These are phyloP conservation scores for Massarina eburnea DNA, from an alignment of 2,329 filamentous ascomycete genomes.

Conservation along the genomic window DNA sequence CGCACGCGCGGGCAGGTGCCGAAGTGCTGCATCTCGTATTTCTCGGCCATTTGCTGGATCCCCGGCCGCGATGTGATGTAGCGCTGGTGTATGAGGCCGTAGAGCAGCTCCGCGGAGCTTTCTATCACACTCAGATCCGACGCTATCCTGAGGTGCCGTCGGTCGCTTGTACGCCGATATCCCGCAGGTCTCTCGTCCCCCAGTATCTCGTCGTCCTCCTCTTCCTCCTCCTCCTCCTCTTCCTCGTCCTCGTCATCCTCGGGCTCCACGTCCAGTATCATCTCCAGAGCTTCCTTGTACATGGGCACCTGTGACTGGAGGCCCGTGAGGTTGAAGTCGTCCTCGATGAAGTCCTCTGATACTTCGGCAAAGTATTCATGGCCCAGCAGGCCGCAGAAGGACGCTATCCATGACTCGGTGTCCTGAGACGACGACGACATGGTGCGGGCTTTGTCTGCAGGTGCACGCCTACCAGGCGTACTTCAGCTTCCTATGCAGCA, in stretches of 20 bases:
- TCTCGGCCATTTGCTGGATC: slow-evolving; percentile 99
- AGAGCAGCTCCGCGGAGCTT: slow-evolving; percentile 95
- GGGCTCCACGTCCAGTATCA: slow-evolving; percentile 98
- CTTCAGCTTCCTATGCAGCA: not conserved
- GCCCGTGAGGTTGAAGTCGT: slow-evolving; percentile 98
- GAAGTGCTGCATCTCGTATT: slow-evolving; percentile 96
- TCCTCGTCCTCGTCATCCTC: slow-evolving; percentile 91
- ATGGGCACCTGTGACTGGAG: slow-evolving; percentile 93
- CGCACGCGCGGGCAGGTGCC: slow-evolving; percentile 92
- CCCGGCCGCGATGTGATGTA: slow-evolving; percentile 96
- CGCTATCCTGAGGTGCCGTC: slow-evolving; percentile 81
- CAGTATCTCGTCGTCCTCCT: slow-evolving; percentile 55
- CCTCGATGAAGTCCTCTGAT: slow-evolving; percentile 98
- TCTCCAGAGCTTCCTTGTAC: slow-evolving; percentile 99
- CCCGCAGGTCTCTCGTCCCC: slow-evolving; percentile 60
- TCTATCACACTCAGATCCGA: slow-evolving; percentile 95
- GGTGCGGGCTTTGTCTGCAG: slow-evolving; percentile 11
- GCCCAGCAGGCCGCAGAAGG: slow-evolving; percentile 91
- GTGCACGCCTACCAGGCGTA: slow-evolving; percentile 3
- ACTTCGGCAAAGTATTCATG: slow-evolving; percentile 99
- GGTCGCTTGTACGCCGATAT: slow-evolving; percentile 49
- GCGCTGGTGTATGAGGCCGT: slow-evolving; percentile 96
- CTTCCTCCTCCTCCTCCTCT: slow-evolving; percentile 68
- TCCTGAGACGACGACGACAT: slow-evolving; percentile 62
- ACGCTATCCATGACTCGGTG: slow-evolving; percentile 94